Percentiles rank a stretch among this genome's conserved stretches.
Conservation (phyloP, 2,329 filamentous ascomycete species). For the Endoconidiophora laricicola region DNA sequence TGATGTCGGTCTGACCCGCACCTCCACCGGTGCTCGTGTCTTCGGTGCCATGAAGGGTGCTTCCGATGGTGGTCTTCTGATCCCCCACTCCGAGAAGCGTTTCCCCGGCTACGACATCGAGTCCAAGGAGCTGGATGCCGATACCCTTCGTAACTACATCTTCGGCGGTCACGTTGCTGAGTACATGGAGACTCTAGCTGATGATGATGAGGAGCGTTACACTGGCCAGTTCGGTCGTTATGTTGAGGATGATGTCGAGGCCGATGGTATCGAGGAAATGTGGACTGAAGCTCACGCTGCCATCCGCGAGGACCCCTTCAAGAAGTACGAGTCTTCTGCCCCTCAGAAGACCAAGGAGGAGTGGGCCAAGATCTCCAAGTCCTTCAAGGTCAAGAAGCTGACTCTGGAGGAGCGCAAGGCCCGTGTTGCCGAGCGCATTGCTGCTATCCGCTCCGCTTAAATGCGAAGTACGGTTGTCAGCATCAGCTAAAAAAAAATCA, state of each 20-base stretch:
- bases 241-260: constrained; percentile 91
- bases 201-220: constrained; percentile 99
- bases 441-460: constrained; percentile 41
- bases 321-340: constrained; percentile 61
- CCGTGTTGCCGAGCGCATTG: constrained; percentile 82
- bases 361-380: constrained; percentile 90
- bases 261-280: constrained; percentile 90
- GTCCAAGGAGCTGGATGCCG: constrained; percentile 91
- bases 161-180: constrained; percentile 94
- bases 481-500: constrained; percentile 8
- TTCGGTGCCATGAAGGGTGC: constrained; percentile 99
- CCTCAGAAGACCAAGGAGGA: constrained; percentile 95
- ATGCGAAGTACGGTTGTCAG: not conserved
- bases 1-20: constrained; percentile 92
- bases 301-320: constrained; percentile 96
- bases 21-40: constrained; percentile 94
- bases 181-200: constrained; percentile 99
- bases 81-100: constrained; percentile 98
- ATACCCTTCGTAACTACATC: constrained; percentile 98
- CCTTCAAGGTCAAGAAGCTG: constrained; percentile 66
- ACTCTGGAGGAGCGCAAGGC: constrained; percentile 68
- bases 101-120: constrained; percentile 99
- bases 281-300: constrained; percentile 89
- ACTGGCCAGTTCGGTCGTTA: constrained; percentile 96
- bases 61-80: constrained; percentile 89